phyloP scores from a whole-genome alignment of 371 early-diverging fungal species.

The Amoeboaphelidium protococcarum region DNA sequence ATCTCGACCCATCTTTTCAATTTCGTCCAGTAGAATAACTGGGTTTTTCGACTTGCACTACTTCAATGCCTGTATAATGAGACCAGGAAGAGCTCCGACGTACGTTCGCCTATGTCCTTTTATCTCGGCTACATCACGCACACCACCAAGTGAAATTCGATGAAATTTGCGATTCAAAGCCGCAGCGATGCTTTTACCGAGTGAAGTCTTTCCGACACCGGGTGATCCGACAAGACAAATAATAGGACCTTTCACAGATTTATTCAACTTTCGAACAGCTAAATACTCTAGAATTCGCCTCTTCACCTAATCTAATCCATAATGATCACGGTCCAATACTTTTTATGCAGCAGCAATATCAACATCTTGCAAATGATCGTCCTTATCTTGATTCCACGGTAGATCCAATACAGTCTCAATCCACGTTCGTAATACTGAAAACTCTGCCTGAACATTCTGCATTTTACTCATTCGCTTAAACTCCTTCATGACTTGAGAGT shows the following conservation, averaged over 20 bases:
- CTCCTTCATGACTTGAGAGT: conserved; percentile 33
- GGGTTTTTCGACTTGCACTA: conserved; percentile 49
- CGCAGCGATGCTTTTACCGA: conserved; percentile 51
- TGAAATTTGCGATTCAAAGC: conserved; percentile 52
- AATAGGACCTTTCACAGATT: conserved; percentile 3
- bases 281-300: conserved; percentile 50
- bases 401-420: conserved; percentile 43
- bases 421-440: conserved; percentile 45
- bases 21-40: conserved; percentile 51
- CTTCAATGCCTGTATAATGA: conserved; percentile 46
- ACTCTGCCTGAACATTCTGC: conserved; percentile 45
- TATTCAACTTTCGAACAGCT: conserved; percentile 47
- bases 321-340: conserved; percentile 49
- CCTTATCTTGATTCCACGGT: conserved; percentile 37
- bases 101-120: conserved; percentile 66
- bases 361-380: conserved; percentile 24
- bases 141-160: conserved; percentile 58
- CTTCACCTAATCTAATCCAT: conserved; percentile 57
- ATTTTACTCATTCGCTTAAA: conserved; percentile 37
- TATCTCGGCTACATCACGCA: conserved; percentile 66
- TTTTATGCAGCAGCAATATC: conserved; percentile 33
- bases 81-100: conserved; percentile 61
- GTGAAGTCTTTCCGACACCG: conserved; percentile 56
- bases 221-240: conserved; percentile 10
- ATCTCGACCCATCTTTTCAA: conserved; percentile 46